phyloP scores from a whole-genome alignment of 805 yeast genomes.

The Isabelozyma gotoi region DNA sequence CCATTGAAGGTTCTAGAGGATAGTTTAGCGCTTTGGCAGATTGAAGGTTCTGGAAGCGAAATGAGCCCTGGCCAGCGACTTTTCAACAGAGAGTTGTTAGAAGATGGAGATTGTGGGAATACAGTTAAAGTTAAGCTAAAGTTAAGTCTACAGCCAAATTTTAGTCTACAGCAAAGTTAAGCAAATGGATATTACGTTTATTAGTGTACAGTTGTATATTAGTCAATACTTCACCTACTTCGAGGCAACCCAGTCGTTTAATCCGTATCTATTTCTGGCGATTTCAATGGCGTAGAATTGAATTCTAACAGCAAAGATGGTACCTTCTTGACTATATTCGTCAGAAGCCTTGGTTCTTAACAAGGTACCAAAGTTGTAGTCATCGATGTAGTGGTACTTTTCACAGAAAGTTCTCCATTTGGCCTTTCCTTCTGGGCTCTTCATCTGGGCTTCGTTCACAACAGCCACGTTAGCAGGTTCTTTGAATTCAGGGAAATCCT shows the following conservation, averaged over 20 bases:
- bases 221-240: too few relatives aligned
- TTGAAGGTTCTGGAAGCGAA: too few relatives aligned
- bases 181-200: too few relatives aligned
- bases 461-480: slow-evolving; percentile 55
- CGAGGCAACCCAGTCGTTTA: slow-evolving; percentile 80
- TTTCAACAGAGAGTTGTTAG: too few relatives aligned
- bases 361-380: slow-evolving; percentile 93
- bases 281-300: slow-evolving; percentile 96
- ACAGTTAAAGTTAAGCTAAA: too few relatives aligned
- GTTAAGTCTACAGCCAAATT: too few relatives aligned
- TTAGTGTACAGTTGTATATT: neutral
- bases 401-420: slow-evolving; percentile 90
- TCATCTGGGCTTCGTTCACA: slow-evolving; percentile 78
- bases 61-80: too few relatives aligned
- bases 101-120: too few relatives aligned
- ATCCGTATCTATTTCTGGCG: slow-evolving; percentile 84
- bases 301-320: slow-evolving; percentile 88
- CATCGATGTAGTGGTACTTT: slow-evolving; percentile 81
- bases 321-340: slow-evolving; percentile 79
- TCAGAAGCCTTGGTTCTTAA: slow-evolving; percentile 69
- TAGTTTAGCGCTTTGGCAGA: too few relatives aligned
- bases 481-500: slow-evolving; percentile 85
- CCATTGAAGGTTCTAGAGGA: too few relatives aligned
- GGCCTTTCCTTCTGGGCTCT: slow-evolving; percentile 73
- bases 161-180: too few relatives aligned